Evolutionary conservation across 2,329 filamentous ascomycete genomes (phyloP), one percentile per base, ranked within the genome.

Genomic region (Neobulgaria alba): DNA sequence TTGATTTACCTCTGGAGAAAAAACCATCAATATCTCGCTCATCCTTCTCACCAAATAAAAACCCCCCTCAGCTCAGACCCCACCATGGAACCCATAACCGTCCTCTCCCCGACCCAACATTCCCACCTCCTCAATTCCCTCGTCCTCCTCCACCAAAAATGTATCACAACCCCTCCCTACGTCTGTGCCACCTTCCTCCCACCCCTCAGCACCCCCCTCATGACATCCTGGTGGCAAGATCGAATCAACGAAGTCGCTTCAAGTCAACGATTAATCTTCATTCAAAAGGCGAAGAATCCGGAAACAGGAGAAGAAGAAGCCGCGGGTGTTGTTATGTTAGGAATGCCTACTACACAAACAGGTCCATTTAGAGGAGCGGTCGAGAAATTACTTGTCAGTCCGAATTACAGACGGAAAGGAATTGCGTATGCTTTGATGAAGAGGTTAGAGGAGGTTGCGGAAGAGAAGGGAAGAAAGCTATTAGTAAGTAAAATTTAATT

Each of bases 151-250:
- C 77, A 80, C 49, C 70, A 67, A 43, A 66, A 68, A 10, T 79
- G 75, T 60, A 76, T 82, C 55, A 71, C 69, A 3, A 62, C 68
- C 10, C 44, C 75, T 77, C 59, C 48, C 15, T 64, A 68, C 53
- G 72, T 69, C 47, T 66, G 75, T 26, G 72, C 72, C 18, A 73
- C 68, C 3, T 81, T 80, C 54, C 63, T 77, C 10, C 73, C 74
- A n/a, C 76, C 77, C 0, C 61, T 80, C 23, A 67, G 68, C 35
- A 65, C 74, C 54, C 63, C 69, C 29, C 74, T 73, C 54, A 69
- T 81, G 29, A 61, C 73, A 20, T 50, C 62, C 7, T 79, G 70
- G 66, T 81, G 76, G 77, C 68, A 70, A 52, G 63, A 67, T 16
- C 62, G 67, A 17, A 67, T 73, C 39, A 61, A 65, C 16, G 69